Conservation (phyloP, 495 filamentous ascomycete species). For the Sordaria brevicollis region DNA sequence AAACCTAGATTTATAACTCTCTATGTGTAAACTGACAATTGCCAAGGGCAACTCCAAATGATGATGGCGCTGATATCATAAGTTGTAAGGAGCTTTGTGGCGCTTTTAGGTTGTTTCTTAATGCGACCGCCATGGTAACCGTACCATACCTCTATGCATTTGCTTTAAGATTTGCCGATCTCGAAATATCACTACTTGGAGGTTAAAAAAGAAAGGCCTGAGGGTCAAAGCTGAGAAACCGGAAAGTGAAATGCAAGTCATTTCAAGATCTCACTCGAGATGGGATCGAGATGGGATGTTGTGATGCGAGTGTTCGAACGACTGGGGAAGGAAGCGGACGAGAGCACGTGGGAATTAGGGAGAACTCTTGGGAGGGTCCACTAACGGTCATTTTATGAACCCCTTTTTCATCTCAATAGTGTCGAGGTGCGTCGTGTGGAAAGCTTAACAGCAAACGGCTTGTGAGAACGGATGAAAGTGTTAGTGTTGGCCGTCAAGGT, state of each 20-base stretch:
- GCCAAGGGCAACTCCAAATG: background rate
- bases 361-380: background rate
- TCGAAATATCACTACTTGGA: no score
- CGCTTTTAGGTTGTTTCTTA: background rate
- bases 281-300: background rate
- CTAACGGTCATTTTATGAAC: background rate
- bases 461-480: background rate
- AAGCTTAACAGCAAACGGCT: background rate
- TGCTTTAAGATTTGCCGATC: no score
- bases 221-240: no score
- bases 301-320: background rate
- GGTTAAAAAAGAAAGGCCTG: background rate
- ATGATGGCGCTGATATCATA: background rate
- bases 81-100: background rate
- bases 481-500: background rate
- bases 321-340: background rate
- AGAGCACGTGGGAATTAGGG: background rate
- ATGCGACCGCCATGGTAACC: background rate
- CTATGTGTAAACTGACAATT: background rate
- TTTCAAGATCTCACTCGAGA: background rate
- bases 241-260: background rate
- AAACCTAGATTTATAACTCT: background rate
- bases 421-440: background rate
- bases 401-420: background rate
- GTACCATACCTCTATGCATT: no score